Conservation (phyloP, 192 early-diverging fungal species). For the Coemansia sp. region DNA sequence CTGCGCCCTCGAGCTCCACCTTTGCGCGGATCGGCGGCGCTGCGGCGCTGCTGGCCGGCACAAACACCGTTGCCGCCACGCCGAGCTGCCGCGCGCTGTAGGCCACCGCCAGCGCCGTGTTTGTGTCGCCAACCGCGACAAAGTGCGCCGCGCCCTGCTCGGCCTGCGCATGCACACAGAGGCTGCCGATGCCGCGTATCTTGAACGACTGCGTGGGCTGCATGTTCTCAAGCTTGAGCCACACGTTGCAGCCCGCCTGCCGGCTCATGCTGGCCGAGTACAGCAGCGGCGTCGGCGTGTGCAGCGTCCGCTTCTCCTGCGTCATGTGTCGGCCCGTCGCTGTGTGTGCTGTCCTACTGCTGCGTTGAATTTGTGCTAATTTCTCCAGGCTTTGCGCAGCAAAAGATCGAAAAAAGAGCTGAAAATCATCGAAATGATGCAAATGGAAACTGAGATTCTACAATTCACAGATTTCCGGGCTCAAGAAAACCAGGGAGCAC, state of each 20-base stretch:
- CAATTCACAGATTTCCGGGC: too few species aligned
- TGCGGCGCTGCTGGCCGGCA: conserved; percentile 51
- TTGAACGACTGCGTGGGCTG: conserved; percentile 79
- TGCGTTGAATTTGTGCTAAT: neutral
- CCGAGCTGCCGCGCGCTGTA: conserved; percentile 65
- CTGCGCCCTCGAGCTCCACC: conserved; percentile 63
- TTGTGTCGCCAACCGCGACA: conserved; percentile 61
- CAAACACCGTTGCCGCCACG: conserved; percentile 56
- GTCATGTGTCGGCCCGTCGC: neutral
- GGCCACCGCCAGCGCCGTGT: conserved; percentile 65
- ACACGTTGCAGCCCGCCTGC: conserved; percentile 59
- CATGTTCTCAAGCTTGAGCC: conserved; percentile 74
- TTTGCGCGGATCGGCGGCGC: conserved; percentile 53
- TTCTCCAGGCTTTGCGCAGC: neutral
- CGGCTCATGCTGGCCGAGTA: conserved; percentile 45
- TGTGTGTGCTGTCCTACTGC: neutral
- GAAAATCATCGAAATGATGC: neutral
- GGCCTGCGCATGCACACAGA: conserved; percentile 54
- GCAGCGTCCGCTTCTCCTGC: conserved; percentile 6
- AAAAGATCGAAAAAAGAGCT: neutral
- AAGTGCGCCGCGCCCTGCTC: conserved; percentile 52
- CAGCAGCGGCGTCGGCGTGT: conserved; percentile 41
- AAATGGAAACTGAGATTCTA: neutral
- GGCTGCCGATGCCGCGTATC: conserved; percentile 65
- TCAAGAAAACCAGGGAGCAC: too few species aligned